These are phyloP conservation scores for Aspergillus aculeatinus DNA, from an alignment of 2,329 filamentous ascomycete species.

Conservation along the genomic window DNA sequence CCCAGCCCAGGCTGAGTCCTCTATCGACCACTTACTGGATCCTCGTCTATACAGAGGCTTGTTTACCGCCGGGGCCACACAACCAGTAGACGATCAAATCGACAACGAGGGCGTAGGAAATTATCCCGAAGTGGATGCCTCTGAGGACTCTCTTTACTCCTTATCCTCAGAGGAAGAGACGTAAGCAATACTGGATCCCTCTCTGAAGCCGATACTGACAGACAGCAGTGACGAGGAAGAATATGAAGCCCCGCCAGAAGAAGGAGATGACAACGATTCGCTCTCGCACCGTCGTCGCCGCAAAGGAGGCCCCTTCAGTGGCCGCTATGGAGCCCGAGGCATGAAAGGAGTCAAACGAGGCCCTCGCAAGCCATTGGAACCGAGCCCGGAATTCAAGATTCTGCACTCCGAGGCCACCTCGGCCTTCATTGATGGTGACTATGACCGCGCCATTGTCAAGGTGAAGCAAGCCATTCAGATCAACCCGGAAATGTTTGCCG, in stretches of 20 bases:
- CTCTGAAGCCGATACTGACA: conserved; percentile 10
- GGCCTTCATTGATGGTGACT: conserved; percentile 50
- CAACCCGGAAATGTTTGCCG: conserved; percentile 63
- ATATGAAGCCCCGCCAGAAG: conserved; percentile 23
- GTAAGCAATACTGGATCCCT: conserved; percentile 24
- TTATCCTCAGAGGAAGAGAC: conserved; percentile 21
- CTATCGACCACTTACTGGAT: conserved; percentile 30
- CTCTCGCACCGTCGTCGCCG: conserved; percentile 29
- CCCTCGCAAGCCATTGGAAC: conserved; percentile 47
- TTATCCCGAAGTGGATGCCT: conserved; percentile 12
- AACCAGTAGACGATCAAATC: conserved; percentile 12
- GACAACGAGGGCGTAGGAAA: conserved; percentile 15
- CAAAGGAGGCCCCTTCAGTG: conserved; percentile 35
- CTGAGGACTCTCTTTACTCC: conserved; percentile 29
- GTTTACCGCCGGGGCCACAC: conserved; percentile 17
- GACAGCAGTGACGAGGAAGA: conserved; percentile 26
- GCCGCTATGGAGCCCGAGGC: conserved; percentile 41
- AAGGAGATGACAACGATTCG: conserved; percentile 27
- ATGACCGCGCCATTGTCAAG: conserved; percentile 44
- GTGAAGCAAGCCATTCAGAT: conserved; percentile 52
- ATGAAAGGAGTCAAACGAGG: conserved; percentile 49
- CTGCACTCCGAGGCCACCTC: conserved; percentile 49
- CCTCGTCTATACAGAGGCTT: conserved; percentile 33
- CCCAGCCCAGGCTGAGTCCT: conserved; percentile 13
- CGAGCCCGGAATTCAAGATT: conserved; percentile 49